Evolutionary conservation across 768 basidiomycete genomes (phyloP), one percentile per base, ranked within the genome.

Genomic region (Agrocybe chaxingu): DNA sequence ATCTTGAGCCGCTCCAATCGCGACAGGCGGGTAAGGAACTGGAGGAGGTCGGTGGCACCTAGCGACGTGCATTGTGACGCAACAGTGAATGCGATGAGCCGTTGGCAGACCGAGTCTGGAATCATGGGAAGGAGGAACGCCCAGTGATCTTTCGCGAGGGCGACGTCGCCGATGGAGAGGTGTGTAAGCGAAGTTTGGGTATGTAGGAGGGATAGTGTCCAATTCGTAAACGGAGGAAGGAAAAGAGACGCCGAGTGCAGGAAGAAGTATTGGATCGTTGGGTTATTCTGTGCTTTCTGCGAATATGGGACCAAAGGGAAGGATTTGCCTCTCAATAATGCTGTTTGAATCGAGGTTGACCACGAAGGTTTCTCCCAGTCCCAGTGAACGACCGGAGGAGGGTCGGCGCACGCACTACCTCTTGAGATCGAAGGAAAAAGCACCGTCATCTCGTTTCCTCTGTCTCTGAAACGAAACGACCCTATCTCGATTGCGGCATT

Each of bases 161-260:
- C 35, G 19, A 62, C 52, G 33, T 59, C 50, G 9, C 56, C 61
- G 36, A 62, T 59, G 2, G 61, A 57, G n/a, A 62, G 13, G 16
- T 55, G 53, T 1, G 55, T 55, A 3, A 62, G 48, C 37, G 43
- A 38, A 10, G 50, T 38, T 18, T 55, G 54, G 9, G 50, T 35
- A 1, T 50, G 53, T 18, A 62, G 48, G 31, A 62, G 51, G 0
- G 57, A 55, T 18, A 58, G 32, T 1, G 61, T 62, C 61, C 61
- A 62, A 35, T 49, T 52, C 8, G 53, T 40, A 38, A 62, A 58
- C 11, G 61, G 61, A 35, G 61, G 61, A 2, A 56, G 54, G 8
- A 62, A 48, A 10, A 60, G 53, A 18, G 48, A 52, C 18, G 56
- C 48, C 0, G 61, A 42, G 45, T 13, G 29, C 36, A 43, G 56